phyloP scores from a whole-genome alignment of 176 grass and related monocot species.

The Stipa capillata region DNA sequence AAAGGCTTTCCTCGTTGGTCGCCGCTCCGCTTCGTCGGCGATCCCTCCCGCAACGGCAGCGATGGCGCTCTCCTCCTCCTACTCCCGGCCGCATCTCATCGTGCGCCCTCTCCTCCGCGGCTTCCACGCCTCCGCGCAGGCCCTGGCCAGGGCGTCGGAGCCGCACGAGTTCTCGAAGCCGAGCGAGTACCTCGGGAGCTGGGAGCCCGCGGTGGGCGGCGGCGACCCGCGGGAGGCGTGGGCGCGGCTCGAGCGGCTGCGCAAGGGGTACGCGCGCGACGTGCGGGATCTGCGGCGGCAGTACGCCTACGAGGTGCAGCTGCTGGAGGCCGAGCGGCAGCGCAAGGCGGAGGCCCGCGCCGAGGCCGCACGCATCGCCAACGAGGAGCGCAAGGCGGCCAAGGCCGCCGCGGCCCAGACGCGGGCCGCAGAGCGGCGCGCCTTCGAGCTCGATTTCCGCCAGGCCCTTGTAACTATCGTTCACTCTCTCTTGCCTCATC shows the following conservation, averaged over 20 bases:
- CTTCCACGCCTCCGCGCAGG: constrained; percentile 18
- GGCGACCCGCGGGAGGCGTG: constrained; percentile 40
- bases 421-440: constrained; percentile 49
- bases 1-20: not conserved
- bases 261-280: constrained; percentile 49
- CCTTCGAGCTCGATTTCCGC: constrained; percentile 57
- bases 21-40: not conserved
- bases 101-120: constrained; percentile 17
- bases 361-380: constrained; percentile 53
- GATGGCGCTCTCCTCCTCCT: constrained; percentile 28
- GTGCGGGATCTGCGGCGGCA: constrained; percentile 49
- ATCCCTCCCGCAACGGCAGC: not conserved
- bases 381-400: constrained; percentile 64
- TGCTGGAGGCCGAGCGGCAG: constrained; percentile 57
- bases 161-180: constrained; percentile 44
- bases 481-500: not conserved
- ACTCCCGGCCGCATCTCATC: not conserved
- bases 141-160: constrained; percentile 6
- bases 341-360: constrained; percentile 54
- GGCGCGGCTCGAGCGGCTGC: constrained; percentile 48
- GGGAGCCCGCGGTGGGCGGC: constrained; percentile 29
- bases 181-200: constrained; percentile 58
- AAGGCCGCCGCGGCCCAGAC: constrained; percentile 67
- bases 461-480: constrained; percentile 43
- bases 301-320: constrained; percentile 68